phyloP scores from a whole-genome alignment of 2,329 filamentous ascomycete species.

The Exophiala bonariae region DNA sequence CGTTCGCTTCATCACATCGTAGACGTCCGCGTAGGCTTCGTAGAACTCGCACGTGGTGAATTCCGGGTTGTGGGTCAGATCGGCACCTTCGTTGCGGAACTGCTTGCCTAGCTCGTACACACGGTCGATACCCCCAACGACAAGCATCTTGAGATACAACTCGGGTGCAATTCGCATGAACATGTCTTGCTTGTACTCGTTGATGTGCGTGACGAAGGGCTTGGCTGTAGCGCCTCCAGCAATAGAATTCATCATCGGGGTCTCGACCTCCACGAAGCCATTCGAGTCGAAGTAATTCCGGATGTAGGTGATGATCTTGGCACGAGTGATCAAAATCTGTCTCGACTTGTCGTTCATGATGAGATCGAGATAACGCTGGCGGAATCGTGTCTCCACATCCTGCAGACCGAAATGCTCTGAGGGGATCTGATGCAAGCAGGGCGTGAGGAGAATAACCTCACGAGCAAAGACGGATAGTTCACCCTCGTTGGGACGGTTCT shows the following conservation, averaged over 20 bases:
- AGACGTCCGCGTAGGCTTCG: conserved; percentile 86
- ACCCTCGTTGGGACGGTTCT: conserved; percentile 76
- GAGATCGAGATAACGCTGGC: conserved; percentile 90
- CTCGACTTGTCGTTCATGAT: conserved; percentile 93
- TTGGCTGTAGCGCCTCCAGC: conserved; percentile 93
- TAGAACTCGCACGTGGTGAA: conserved; percentile 99
- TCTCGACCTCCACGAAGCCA: conserved; percentile 93
- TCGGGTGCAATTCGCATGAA: conserved; percentile 95
- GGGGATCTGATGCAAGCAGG: conserved; percentile 87
- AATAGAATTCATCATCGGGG: conserved; percentile 95
- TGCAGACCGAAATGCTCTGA: conserved; percentile 93
- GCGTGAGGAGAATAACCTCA: conserved; percentile 81
- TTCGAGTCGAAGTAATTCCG: conserved; percentile 83
- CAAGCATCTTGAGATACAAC: conserved; percentile 92
- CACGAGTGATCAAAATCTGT: conserved; percentile 78
- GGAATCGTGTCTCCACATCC: conserved; percentile 89
- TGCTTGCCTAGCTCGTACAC: conserved; percentile 96
- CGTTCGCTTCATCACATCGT: conserved; percentile 86
- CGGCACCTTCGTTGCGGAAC: conserved; percentile 91
- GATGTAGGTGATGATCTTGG: conserved; percentile 86
- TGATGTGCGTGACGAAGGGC: conserved; percentile 94
- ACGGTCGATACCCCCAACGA: conserved; percentile 89
- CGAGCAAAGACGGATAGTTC: conserved; percentile 92
- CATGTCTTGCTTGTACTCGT: conserved; percentile 91
- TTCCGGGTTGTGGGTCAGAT: conserved; percentile 95